A percentile compares a stretch with the other conserved stretches of the same genome.
phyloP scores from a whole-genome alignment of 176 grass and related monocot genomes.

The Pontederia paniculata region DNA sequence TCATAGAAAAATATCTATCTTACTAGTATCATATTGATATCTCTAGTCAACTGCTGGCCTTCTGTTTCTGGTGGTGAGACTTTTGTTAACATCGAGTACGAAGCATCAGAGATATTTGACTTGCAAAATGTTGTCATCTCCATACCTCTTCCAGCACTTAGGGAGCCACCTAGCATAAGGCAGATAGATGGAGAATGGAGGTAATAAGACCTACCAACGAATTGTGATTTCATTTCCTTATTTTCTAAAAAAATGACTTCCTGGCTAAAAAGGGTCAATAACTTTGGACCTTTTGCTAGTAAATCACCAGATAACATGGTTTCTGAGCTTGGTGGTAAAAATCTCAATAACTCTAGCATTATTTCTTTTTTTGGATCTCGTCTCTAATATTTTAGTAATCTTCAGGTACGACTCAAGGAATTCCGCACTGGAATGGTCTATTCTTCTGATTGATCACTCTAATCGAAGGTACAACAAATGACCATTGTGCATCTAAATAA shows the following conservation, averaged over 20 bases:
- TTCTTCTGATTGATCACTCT: conserved; percentile 78
- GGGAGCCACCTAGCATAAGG: conserved; percentile 58
- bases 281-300: no score
- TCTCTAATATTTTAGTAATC: neutral
- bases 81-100: conserved; percentile 68
- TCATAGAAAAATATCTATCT: neutral
- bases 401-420: conserved; percentile 77
- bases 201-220: conserved; percentile 16
- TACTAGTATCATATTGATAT: neutral
- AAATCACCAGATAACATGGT: no score
- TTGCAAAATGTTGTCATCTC: conserved; percentile 75
- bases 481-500: no score
- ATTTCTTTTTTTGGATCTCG: conserved; percentile 10
- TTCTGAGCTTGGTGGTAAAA: neutral
- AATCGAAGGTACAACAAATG: conserved; percentile 46
- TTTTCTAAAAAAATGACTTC: neutral
- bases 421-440: conserved; percentile 63
- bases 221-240: neutral
- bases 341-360: neutral
- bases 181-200: conserved; percentile 87
- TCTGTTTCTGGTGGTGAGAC: conserved; percentile 52
- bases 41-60: conserved; percentile 87
- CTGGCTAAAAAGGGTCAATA: neutral
- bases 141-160: conserved; percentile 67
- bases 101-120: conserved; percentile 74